Evolutionary conservation across 768 basidiomycete species (phyloP).

Genomic region (Hemileccinum rubropunctum): DNA sequence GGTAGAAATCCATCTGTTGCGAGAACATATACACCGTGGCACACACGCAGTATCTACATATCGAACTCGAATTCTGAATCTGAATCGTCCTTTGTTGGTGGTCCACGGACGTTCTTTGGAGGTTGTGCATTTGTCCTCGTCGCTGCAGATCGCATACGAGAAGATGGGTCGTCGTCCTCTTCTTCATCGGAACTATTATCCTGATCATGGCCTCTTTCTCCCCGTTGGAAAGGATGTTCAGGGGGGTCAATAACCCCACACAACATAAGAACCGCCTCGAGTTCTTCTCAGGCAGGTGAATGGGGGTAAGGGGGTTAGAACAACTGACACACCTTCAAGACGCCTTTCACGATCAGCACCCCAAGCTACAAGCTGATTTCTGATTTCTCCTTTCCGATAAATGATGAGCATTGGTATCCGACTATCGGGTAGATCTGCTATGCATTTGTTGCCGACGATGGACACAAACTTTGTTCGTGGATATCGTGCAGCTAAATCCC

Average conservation of each 20-base stretch:
- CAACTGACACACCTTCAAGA: conserved; percentile 61
- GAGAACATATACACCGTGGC: too few relatives aligned
- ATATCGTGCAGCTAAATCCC: conserved; percentile 72
- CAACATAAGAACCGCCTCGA: conserved; percentile 67
- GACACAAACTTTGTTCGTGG: conserved; percentile 95
- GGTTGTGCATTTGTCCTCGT: conserved; percentile 53
- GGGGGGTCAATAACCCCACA: conserved; percentile 63
- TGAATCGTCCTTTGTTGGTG: conserved; percentile 57
- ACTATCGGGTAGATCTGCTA: conserved; percentile 91
- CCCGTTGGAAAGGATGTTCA: conserved; percentile 39
- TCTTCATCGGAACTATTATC: conserved; percentile 46
- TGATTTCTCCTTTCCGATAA: conserved; percentile 90
- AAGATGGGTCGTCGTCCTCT: conserved; percentile 48
- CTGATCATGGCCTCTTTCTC: conserved; percentile 27
- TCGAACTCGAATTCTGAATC: conserved; percentile 82
- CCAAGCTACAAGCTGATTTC: conserved; percentile 83
- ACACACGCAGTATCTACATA: conserved; percentile 38
- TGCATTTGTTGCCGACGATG: conserved; percentile 92
- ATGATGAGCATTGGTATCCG: conserved; percentile 90
- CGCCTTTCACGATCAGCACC: conserved; percentile 74
- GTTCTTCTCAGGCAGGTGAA: conserved; percentile 41
- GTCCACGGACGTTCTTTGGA: conserved; percentile 54
- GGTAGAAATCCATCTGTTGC: background rate
- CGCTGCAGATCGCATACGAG: conserved; percentile 53
- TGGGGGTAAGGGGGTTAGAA: background rate